These are phyloP conservation scores for Trichosanthes cucumerina DNA, from an alignment of 306 rosid species.

Conservation along the genomic window DNA sequence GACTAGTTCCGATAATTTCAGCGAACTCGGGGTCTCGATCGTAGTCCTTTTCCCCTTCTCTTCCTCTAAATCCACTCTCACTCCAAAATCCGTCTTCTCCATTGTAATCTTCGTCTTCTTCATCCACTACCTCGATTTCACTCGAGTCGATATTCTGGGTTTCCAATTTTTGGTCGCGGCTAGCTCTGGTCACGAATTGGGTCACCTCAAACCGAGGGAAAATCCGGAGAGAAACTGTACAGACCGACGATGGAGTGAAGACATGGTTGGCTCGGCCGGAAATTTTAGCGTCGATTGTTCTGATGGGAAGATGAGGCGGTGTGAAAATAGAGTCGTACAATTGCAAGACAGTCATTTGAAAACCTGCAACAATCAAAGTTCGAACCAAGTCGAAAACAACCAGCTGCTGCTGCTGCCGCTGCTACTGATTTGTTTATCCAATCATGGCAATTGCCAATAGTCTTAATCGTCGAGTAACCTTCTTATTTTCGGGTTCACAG, in stretches of 20 bases:
- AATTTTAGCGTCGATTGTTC: conserved; percentile 13
- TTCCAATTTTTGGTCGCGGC: conserved; percentile 16
- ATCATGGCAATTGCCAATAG: too few relatives aligned
- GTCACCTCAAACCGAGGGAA: conserved; percentile 4
- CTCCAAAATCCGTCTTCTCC: conserved; percentile 26
- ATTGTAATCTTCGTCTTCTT: conserved; percentile 14
- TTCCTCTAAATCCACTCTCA: conserved; percentile 32
- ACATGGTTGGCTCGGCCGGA: conserved; percentile 13
- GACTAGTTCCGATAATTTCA: conserved; percentile 51
- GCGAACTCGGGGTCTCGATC: conserved; percentile 83
- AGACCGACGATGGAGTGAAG: conserved; percentile 15
- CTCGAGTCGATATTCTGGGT: conserved; percentile 16
- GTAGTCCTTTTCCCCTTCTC: conserved; percentile 38
- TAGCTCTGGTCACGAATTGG: conserved; percentile 14
- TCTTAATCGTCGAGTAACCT: too few relatives aligned
- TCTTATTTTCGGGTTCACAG: background rate
- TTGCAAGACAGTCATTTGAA: background rate
- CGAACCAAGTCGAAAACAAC: background rate
- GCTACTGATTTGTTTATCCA: background rate
- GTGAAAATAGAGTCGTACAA: conserved; percentile 3
- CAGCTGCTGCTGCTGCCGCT: background rate
- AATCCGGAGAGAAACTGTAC: background rate
- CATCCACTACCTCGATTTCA: conserved; percentile 20
- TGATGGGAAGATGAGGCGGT: conserved; percentile 20
- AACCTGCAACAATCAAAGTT: background rate